These are phyloP conservation scores for Malania oleifera DNA, from an alignment of 164 flowering plant genomes.

Conservation along the genomic window DNA sequence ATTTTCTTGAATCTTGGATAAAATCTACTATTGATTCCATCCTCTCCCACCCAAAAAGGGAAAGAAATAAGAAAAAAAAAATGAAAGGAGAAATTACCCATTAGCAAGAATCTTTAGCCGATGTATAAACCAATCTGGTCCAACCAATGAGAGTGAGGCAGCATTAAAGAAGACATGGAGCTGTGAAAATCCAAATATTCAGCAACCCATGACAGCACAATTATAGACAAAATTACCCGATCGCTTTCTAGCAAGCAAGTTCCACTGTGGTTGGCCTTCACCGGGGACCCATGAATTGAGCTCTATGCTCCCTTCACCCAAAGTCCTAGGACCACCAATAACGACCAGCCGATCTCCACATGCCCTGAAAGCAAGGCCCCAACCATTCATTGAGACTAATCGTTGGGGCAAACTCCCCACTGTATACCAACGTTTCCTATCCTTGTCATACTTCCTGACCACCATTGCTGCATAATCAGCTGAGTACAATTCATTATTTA, in stretches of 20 bases:
- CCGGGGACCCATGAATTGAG: slow-evolving; percentile 82
- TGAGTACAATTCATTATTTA: slow-evolving; percentile 75
- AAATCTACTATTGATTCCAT: slow-evolving; percentile 20
- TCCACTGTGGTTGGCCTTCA: slow-evolving; percentile 80
- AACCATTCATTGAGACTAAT: slow-evolving; percentile 80
- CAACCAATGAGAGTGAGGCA: slow-evolving; percentile 6
- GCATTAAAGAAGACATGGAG: slow-evolving; percentile 4
- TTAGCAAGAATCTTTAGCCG: slow-evolving; percentile 25
- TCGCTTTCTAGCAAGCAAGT: slow-evolving; percentile 54
- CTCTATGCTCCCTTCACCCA: slow-evolving; percentile 69
- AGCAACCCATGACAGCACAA: slow-evolving; percentile 85
- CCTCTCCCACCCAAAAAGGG: slow-evolving; percentile 15
- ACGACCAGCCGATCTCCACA: slow-evolving; percentile 85
- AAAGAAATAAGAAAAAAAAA: slow-evolving; percentile 9
- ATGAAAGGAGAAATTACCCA: slow-evolving; percentile 30
- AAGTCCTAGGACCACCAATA: slow-evolving; percentile 77
- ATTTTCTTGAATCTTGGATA: slow-evolving; percentile 27
- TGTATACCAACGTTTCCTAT: slow-evolving; percentile 42
- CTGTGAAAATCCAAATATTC: slow-evolving; percentile 15
- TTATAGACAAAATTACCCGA: slow-evolving; percentile 66
- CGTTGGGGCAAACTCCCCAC: slow-evolving; percentile 84
- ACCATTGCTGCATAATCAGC: slow-evolving; percentile 82
- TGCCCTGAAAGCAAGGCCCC: slow-evolving; percentile 94
- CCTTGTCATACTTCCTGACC: slow-evolving; percentile 70
- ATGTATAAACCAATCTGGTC: slow-evolving; percentile 21